phyloP scores from a whole-genome alignment of 306 rosid genomes.

The Amphicarpaea edgeworthii region DNA sequence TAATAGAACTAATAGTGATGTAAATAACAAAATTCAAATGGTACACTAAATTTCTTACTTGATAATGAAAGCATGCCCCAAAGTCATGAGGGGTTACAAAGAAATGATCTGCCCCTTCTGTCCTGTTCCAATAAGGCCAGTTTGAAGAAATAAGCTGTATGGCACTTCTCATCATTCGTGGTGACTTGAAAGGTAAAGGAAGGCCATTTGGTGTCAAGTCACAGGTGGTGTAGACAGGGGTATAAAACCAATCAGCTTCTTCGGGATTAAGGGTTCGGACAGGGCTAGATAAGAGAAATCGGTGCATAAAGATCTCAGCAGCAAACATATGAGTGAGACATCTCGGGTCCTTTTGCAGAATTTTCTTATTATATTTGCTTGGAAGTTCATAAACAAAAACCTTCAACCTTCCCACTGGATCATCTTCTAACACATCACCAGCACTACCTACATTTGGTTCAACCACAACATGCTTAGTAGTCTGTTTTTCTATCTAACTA shows the following conservation, averaged over 20 bases:
- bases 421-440: constrained; percentile 96
- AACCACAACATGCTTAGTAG: constrained; percentile 38
- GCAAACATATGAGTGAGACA: constrained; percentile 99
- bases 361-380: constrained; percentile 95
- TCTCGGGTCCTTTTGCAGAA: constrained; percentile 93
- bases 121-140: constrained; percentile 98
- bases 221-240: constrained; percentile 96
- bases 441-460: constrained; percentile 80
- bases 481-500: constrained; percentile 10
- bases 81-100: constrained; percentile 97
- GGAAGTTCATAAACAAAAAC: constrained; percentile 99
- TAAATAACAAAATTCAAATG: neutral
- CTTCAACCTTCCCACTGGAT: constrained; percentile 98
- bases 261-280: constrained; percentile 97
- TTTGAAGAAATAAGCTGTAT: constrained; percentile 96
- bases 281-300: constrained; percentile 91
- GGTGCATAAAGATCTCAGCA: constrained; percentile 98
- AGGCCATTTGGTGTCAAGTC: constrained; percentile 98
- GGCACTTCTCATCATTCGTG: constrained; percentile 98
- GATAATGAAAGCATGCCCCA: constrained; percentile 98
- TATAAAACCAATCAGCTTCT: constrained; percentile 99
- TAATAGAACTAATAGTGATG: neutral
- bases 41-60: constrained; percentile 56
- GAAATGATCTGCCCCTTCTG: constrained; percentile 98
- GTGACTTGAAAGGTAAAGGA: constrained; percentile 97